phyloP scores from a whole-genome alignment of 768 basidiomycete species.

The Lactarius indigo region DNA sequence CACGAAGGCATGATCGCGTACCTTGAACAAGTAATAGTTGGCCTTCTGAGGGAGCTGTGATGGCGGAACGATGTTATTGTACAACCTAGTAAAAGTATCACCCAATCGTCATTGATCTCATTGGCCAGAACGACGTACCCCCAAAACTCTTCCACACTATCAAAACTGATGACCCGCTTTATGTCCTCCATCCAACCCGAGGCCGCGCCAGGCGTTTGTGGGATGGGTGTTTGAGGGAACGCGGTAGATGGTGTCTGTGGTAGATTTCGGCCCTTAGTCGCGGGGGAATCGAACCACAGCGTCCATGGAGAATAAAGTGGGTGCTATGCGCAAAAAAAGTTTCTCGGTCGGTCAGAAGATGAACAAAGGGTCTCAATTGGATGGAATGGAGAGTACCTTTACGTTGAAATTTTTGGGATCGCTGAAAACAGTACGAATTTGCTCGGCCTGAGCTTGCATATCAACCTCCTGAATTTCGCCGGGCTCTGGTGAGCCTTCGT shows the following conservation, averaged over 20 bases:
- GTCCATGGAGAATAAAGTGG: slow-evolving; percentile 95
- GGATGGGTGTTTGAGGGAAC: slow-evolving; percentile 70
- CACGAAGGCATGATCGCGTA: slow-evolving; percentile 33
- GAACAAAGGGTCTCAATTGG: not conserved
- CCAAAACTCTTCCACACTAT: slow-evolving; percentile 99
- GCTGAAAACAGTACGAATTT: slow-evolving; percentile 89
- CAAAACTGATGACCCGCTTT: slow-evolving; percentile 92
- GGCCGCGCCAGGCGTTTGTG: slow-evolving; percentile 73
- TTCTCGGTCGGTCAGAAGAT: not conserved
- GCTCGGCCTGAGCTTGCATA: slow-evolving; percentile 79
- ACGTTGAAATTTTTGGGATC: slow-evolving; percentile 93
- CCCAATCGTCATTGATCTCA: slow-evolving; percentile 2
- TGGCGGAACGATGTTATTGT: slow-evolving; percentile 97
- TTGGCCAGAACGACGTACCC: slow-evolving; percentile 54
- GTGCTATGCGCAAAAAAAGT: slow-evolving; percentile 50
- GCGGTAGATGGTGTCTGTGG: slow-evolving; percentile 80
- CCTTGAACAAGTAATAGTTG: slow-evolving; percentile 99
- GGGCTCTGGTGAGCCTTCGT: slow-evolving; percentile 48
- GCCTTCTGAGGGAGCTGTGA: slow-evolving; percentile 91
- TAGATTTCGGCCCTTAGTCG: slow-evolving; percentile 84
- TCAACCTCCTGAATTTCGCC: slow-evolving; percentile 87
- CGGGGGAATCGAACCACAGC: slow-evolving; percentile 96
- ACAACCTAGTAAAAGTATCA: slow-evolving; percentile 51
- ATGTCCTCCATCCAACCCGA: slow-evolving; percentile 99
- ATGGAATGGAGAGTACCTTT: slow-evolving; percentile 58